Base-by-base conservation (phyloP, 2,329 filamentous ascomycete species). In the Trichoderma sp. region DNA sequence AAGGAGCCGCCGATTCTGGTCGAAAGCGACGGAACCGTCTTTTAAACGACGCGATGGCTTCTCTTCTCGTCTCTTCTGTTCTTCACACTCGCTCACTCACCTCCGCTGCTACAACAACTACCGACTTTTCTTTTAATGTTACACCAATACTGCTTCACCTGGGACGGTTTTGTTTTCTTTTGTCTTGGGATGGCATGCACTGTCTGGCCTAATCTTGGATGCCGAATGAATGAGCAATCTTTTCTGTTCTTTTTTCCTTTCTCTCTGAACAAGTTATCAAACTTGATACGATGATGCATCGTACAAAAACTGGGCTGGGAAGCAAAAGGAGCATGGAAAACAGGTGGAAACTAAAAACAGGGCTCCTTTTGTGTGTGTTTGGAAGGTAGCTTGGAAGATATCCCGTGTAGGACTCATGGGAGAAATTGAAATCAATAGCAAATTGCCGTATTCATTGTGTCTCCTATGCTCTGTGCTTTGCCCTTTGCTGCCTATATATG, bases 1-100 rank as follows among this genome's bases (percentile, higher is more conserved):
- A 97, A 95, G 79, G 92, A 96, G 76, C 92, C 94, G 39, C 95
- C 95, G 5, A 98, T 99, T 74, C 88, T 97, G 79, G 97, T 98
- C 72, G 85, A 96, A 70, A 97, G 92, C 69, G 95, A 99, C 76
- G 95, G 95, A 68, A 98, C 95, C 26, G 92, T 99, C 69, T 98
- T 99, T 76, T 97, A 87, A 76, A 51, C 15, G 14, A 39, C 12
- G 41, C 24, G 15, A 44, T 26, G 19, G 39, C 50, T 9, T 19
- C 44, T 47, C 3, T 12, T 19, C 1, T 45, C 3, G 2, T 19
- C 1, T 19, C 17, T 48, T 55, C 19, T 34, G 41, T 41, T 43
- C 58, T 41, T 28, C 39, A 56, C 43, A 55, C 43, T 30, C 43
- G 17, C 48, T n/a, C 43, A 44, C 43, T 44, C 43, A 44, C 43